Percentiles rank a stretch among this genome's conserved stretches.
Conservation (phyloP, 2,329 filamentous ascomycete species). For the Hymenoscyphus repandus region DNA sequence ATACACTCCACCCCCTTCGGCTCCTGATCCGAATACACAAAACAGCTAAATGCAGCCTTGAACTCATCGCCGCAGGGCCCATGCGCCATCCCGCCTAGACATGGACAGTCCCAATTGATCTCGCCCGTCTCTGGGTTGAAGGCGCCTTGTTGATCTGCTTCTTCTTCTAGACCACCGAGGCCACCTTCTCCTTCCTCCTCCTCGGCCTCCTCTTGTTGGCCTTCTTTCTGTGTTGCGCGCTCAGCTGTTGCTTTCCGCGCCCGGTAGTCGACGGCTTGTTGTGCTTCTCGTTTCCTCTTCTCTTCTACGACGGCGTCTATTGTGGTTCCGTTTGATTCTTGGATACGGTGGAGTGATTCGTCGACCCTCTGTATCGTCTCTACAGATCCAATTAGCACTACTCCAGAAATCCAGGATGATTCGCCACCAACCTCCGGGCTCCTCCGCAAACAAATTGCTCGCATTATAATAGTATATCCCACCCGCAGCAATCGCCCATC, state of each 20-base stretch:
- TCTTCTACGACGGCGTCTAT: constrained; percentile 63
- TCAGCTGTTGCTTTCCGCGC: constrained; percentile 19
- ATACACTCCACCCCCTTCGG: constrained; percentile 98
- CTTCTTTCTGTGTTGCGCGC: constrained; percentile 19
- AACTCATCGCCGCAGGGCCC: constrained; percentile 96
- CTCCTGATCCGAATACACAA: constrained; percentile 90
- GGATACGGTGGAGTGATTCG: constrained; percentile 30
- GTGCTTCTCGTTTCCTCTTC: constrained; percentile 42
- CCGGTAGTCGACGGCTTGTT: constrained; percentile 21
- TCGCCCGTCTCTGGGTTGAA: constrained; percentile 98
- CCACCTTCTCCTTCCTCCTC: constrained; percentile 29
- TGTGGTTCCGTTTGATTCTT: constrained; percentile 54
- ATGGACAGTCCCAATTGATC: constrained; percentile 99
- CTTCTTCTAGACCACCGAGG: constrained; percentile 63
- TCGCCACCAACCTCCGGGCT: constrained; percentile 60
- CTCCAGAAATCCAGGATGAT: neutral
- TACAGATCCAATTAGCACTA: constrained; percentile 19
- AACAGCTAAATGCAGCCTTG: constrained; percentile 94
- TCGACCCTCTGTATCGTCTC: constrained; percentile 31
- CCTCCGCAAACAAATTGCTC: constrained; percentile 79
- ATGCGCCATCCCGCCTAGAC: constrained; percentile 92
- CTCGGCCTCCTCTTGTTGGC: constrained; percentile 23
- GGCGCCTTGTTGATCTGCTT: constrained; percentile 81
- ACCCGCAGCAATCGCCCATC: constrained; percentile 71
- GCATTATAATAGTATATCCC: constrained; percentile 95